Evolutionary conservation across 2,329 filamentous ascomycete genomes (phyloP).

Genomic region (Seiridium unicorne): DNA sequence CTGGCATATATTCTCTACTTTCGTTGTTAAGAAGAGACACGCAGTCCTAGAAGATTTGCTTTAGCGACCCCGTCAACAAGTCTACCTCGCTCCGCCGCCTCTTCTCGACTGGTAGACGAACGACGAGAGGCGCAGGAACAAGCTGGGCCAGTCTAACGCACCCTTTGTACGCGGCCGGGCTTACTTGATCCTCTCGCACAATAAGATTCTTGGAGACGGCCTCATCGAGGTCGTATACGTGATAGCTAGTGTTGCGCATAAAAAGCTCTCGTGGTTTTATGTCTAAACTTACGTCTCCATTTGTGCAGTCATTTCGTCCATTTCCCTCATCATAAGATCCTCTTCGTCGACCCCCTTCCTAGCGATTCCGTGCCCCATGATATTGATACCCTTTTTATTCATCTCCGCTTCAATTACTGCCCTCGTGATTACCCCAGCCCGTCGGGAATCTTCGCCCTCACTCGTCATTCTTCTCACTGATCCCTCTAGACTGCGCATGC

Average conservation of each 20-base stretch:
- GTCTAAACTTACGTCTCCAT: background rate
- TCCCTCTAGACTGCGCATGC: slow-evolving; percentile 73
- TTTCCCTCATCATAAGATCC: slow-evolving; percentile 10
- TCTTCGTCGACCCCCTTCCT: slow-evolving; percentile 9
- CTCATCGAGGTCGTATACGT: background rate
- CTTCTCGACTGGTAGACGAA: background rate
- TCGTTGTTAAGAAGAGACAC: no score
- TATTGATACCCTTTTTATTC: slow-evolving; percentile 44
- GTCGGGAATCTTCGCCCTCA: slow-evolving; percentile 46
- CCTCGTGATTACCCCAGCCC: slow-evolving; percentile 54
- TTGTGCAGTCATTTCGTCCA: slow-evolving; percentile 10
- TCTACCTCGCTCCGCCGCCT: background rate
- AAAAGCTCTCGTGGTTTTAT: background rate
- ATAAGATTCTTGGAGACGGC: background rate
- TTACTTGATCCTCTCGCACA: slow-evolving; percentile 1
- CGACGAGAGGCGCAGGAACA: background rate
- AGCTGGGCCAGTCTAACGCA: no score
- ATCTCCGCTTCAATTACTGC: slow-evolving; percentile 60
- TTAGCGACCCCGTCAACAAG: background rate
- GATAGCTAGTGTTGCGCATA: background rate
- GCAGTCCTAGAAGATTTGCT: background rate
- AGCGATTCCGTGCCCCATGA: slow-evolving; percentile 20
- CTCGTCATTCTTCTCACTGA: slow-evolving; percentile 62
- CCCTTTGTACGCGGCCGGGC: background rate
- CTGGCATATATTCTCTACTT: no score